phyloP scores from a whole-genome alignment of 257 asterid species.

The Solanum megistacrolobum region DNA sequence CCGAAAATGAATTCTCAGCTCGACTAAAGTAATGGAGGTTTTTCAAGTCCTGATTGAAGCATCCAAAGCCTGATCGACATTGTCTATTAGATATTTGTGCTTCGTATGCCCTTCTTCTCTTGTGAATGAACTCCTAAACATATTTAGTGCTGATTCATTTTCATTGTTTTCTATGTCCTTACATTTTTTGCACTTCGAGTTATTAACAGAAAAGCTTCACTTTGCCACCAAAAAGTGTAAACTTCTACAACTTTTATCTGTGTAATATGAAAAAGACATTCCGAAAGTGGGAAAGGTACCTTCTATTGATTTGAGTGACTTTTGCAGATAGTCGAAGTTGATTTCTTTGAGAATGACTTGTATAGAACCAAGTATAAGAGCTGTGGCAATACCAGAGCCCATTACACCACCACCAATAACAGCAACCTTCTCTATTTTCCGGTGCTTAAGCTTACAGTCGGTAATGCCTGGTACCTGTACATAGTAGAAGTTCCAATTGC shows the following conservation, averaged over 20 bases:
- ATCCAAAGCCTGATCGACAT: neutral
- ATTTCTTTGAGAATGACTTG: conserved; percentile 32
- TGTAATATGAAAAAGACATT: neutral
- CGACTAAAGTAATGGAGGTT: neutral
- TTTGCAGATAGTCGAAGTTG: too few relatives aligned
- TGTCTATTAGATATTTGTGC: neutral
- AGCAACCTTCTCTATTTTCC: conserved; percentile 33
- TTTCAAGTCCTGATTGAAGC: neutral
- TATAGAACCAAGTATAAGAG: conserved; percentile 17
- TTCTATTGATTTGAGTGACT: neutral
- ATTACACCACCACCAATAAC: conserved; percentile 37
- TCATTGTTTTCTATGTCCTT: neutral
- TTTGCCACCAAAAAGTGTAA: neutral
- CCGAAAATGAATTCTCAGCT: neutral
- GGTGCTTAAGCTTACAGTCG: conserved; percentile 22
- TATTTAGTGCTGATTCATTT: neutral
- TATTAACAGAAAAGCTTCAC: neutral
- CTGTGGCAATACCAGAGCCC: conserved; percentile 29
- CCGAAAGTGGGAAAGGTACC: neutral
- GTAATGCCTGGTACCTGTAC: conserved; percentile 36
- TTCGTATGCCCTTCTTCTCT: neutral
- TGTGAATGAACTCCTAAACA: neutral
- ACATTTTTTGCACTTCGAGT: neutral
- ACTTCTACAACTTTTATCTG: neutral
- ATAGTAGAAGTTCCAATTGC: neutral